Base-by-base conservation (phyloP, 805 yeast species). In the Saccharomycopsis selenospora region DNA sequence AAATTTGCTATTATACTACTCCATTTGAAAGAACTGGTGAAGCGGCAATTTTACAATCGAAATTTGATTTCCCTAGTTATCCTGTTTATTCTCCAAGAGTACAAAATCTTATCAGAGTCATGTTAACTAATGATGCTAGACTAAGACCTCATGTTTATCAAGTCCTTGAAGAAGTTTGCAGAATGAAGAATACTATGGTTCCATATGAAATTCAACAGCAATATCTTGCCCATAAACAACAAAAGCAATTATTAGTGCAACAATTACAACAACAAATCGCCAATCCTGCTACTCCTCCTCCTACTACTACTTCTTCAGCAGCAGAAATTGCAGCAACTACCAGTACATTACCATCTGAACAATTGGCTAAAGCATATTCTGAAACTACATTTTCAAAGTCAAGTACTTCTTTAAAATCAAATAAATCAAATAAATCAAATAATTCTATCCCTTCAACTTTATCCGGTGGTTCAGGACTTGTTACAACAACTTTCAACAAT, bases 21-120 rank as follows among this genome's bases (percentile, higher is more conserved):
- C 99, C 99, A 1, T 91, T 93, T 64, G 99, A 91, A 65, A 55
- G 67, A 41, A 81, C 84, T 40, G 87, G 88, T 36, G 95, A 87
- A 55, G 72, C 87, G 57, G 95, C 95, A 3, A 86, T 91, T 40
- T 67, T 90, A 48, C 91, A 85, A 66, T 87, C 95, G 4, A 77
- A 82, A 40, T 90, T 80, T 65, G 82, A 76, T 50, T 86, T 90
- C 57, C 95, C 91, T 2, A 67, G 75, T 1, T 61, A 64, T 4
- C 96, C 96, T 2, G 68, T 64, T 13, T 89, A 76, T 59, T 79
- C 95, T 0, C 77, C 81, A 11, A 79, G 81, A 46, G 66, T 93
- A 54, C 84, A 82, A 59, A 82, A 82, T 59, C 69, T 93, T 60
- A 83, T 89, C 47, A 75, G 82, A 36, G 80, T 85, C 25, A 76